phyloP scores from a whole-genome alignment of 805 yeast genomes.

The Wickerhamiella domercqiae region DNA sequence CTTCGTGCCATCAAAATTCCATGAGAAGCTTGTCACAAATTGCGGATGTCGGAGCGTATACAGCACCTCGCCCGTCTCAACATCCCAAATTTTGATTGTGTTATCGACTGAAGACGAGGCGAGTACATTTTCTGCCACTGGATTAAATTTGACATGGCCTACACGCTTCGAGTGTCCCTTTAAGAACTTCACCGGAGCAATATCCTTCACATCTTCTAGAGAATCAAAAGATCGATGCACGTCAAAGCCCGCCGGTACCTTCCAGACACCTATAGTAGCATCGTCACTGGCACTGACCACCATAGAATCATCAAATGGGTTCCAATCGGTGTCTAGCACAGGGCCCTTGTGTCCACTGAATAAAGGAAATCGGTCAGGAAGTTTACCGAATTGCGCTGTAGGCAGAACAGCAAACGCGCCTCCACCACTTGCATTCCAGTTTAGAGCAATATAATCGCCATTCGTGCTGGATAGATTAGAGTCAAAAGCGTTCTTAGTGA shows the following conservation, averaged over 20 bases:
- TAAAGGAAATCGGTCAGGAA: constrained; percentile 84
- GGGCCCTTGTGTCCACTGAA: constrained; percentile 94
- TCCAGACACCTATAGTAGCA: constrained; percentile 74
- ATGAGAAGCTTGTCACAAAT: constrained; percentile 81
- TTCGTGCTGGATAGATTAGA: constrained; percentile 77
- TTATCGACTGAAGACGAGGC: constrained; percentile 88
- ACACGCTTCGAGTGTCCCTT: constrained; percentile 88
- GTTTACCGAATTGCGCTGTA: constrained; percentile 68
- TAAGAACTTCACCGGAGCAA: constrained; percentile 54
- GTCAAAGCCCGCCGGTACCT: constrained; percentile 68
- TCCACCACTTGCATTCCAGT: constrained; percentile 93
- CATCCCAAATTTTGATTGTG: constrained; percentile 82
- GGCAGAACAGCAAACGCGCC: constrained; percentile 97
- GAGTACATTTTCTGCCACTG: constrained; percentile 69
- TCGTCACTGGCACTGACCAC: constrained; percentile 74
- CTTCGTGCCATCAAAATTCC: constrained; percentile 76
- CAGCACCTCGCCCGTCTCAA: constrained; percentile 55
- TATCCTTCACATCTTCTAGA: constrained; percentile 47
- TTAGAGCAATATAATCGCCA: constrained; percentile 71
- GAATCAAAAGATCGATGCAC: constrained; percentile 32
- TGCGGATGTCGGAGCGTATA: constrained; percentile 75
- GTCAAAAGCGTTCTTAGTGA: constrained; percentile 82
- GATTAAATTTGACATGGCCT: constrained; percentile 82
- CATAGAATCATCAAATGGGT: constrained; percentile 69
- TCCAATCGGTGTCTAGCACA: constrained; percentile 88